Conservation (phyloP, 2,329 filamentous ascomycete genomes). For the Scedosporium minutisporum region DNA sequence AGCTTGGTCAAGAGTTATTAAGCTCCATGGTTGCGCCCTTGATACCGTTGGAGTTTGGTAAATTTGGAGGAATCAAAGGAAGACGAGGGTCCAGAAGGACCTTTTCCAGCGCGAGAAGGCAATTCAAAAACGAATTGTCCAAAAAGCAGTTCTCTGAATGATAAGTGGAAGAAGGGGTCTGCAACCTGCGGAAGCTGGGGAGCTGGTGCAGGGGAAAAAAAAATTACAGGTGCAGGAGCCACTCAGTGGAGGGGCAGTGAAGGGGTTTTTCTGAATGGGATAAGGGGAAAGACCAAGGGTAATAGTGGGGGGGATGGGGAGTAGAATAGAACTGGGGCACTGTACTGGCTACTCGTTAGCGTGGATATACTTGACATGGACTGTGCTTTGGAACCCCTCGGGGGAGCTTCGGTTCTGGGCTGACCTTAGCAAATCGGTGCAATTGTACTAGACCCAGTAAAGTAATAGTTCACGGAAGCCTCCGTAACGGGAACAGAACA, state of each 20-base stretch:
- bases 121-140: neutral
- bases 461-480: constrained; percentile 1
- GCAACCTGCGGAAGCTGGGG: neutral
- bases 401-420: neutral
- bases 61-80: neutral
- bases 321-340: neutral
- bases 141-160: neutral
- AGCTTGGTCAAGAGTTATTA: constrained; percentile 5
- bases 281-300: constrained; percentile 1
- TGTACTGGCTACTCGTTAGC: neutral
- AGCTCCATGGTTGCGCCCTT: constrained; percentile 6
- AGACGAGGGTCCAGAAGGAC: neutral
- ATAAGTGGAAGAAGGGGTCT: neutral
- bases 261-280: neutral
- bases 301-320: neutral
- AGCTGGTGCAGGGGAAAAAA: neutral
- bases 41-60: constrained; percentile 6
- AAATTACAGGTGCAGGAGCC: neutral
- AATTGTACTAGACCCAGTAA: neutral
- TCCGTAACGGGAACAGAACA: neutral
- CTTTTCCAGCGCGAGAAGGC: neutral
- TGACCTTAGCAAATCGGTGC: neutral
- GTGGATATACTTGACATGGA: neutral
- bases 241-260: neutral
- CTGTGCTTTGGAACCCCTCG: neutral